These are phyloP conservation scores for Podaxis sp. DNA, from an alignment of 768 basidiomycete genomes.

Conservation along the genomic window DNA sequence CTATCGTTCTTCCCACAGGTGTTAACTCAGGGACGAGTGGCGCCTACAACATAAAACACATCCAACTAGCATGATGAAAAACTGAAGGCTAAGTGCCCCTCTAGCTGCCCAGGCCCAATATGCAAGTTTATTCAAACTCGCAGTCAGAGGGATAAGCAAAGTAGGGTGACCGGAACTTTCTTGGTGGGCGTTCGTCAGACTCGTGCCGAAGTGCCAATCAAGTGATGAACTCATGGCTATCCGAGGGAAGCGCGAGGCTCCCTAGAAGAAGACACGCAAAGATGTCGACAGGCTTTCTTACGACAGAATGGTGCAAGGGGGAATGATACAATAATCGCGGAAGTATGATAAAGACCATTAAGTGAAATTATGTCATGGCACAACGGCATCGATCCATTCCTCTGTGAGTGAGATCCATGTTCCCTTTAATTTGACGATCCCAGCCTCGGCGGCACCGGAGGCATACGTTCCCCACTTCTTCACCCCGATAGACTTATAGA, in stretches of 20 bases:
- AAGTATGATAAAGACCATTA: background rate
- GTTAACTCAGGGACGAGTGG: background rate
- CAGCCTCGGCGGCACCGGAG: constrained; percentile 7
- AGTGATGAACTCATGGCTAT: background rate
- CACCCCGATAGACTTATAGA: constrained; percentile 15
- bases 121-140: background rate
- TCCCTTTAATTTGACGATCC: constrained; percentile 7
- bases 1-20: background rate
- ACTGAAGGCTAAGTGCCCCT: background rate
- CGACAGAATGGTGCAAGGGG: background rate
- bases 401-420: constrained; percentile 13
- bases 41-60: background rate
- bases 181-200: background rate
- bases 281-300: background rate
- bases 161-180: background rate
- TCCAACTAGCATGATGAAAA: background rate
- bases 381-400: constrained; percentile 6
- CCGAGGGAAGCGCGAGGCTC: background rate
- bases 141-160: background rate
- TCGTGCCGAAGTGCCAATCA: background rate
- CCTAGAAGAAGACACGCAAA: background rate
- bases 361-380: background rate
- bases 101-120: background rate
- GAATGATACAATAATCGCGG: background rate
- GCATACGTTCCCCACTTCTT: constrained; percentile 14